These are phyloP conservation scores for Saccharomycopsis babjevae DNA, from an alignment of 805 yeast genomes.

Conservation along the genomic window DNA sequence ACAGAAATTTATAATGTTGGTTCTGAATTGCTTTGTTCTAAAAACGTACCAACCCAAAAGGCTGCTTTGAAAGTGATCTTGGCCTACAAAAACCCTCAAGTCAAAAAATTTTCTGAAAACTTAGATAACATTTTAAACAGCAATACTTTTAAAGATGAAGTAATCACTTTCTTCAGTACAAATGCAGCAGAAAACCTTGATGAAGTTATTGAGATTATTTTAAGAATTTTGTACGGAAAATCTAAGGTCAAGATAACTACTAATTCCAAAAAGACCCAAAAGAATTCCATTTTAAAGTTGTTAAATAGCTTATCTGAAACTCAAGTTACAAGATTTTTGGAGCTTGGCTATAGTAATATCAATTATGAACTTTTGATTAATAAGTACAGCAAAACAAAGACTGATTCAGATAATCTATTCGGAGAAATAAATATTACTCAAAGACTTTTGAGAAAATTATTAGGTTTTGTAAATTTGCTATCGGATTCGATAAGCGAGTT, in stretches of 20 bases:
- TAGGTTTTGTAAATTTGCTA: constrained; percentile 58
- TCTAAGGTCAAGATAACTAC: constrained; percentile 61
- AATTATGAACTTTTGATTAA: constrained; percentile 29
- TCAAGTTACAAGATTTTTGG: constrained; percentile 49
- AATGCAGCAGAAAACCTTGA: constrained; percentile 45
- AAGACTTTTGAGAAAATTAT: constrained; percentile 36
- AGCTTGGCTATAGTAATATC: constrained; percentile 50
- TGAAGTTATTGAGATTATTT: constrained; percentile 55
- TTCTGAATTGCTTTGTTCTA: constrained; percentile 49
- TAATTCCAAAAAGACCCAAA: constrained; percentile 63
- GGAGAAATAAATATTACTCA: constrained; percentile 20
- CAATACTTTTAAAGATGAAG: constrained; percentile 75
- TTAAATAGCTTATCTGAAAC: constrained; percentile 46
- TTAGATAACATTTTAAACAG: constrained; percentile 72
- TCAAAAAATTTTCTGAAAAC: constrained; percentile 64
- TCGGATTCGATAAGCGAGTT: constrained; percentile 46
- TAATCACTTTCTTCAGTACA: constrained; percentile 50
- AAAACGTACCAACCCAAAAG: constrained; percentile 53
- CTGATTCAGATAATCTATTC: not conserved
- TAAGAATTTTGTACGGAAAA: constrained; percentile 69
- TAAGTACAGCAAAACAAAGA: constrained; percentile 19
- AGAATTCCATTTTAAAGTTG: constrained; percentile 56
- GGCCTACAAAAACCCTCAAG: constrained; percentile 46
- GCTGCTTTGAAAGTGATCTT: constrained; percentile 61
- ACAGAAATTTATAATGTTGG: constrained; percentile 45